Percentiles rank a stretch among this genome's conserved stretches.
phyloP scores from a whole-genome alignment of 768 basidiomycete species.

The Pulveroboletus sp. region DNA sequence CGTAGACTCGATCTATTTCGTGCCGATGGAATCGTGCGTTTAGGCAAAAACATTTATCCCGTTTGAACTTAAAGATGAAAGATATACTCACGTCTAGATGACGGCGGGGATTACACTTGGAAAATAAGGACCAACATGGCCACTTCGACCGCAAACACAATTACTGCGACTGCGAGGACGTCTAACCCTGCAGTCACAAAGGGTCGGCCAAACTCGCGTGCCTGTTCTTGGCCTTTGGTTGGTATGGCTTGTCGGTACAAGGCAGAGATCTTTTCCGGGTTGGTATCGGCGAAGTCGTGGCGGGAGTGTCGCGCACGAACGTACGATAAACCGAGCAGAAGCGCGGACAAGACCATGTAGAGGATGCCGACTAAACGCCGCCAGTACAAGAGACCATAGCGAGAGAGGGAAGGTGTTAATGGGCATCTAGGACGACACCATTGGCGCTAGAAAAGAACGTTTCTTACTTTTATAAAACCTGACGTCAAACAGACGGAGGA shows the following conservation, averaged over 20 bases:
- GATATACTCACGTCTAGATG: conserved; percentile 8
- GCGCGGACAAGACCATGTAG: conserved; percentile 58
- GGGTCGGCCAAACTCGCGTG: conserved; percentile 68
- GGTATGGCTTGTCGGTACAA: conserved; percentile 39
- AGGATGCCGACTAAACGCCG: conserved; percentile 50
- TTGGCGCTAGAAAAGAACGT: neutral
- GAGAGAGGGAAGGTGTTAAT: too few relatives aligned
- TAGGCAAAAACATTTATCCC: neutral
- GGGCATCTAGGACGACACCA: too few relatives aligned
- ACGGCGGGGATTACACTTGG: conserved; percentile 21
- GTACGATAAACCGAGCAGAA: conserved; percentile 58
- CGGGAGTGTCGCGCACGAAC: conserved; percentile 62
- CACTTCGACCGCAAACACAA: conserved; percentile 66
- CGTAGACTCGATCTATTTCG: conserved; percentile 10
- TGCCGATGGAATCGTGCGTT: neutral
- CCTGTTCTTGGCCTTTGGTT: conserved; percentile 60
- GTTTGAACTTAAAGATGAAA: neutral
- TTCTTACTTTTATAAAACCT: conserved; percentile 65
- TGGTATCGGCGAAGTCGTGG: conserved; percentile 74
- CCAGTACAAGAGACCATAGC: neutral
- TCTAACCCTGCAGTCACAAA: conserved; percentile 83
- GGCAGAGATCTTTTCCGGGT: conserved; percentile 31
- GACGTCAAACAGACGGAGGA: conserved; percentile 76
- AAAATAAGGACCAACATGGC: conserved; percentile 64
- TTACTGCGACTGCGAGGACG: conserved; percentile 50